phyloP scores from a whole-genome alignment of 805 yeast genomes.

The Saccharomyces cerevisiae region DNA sequence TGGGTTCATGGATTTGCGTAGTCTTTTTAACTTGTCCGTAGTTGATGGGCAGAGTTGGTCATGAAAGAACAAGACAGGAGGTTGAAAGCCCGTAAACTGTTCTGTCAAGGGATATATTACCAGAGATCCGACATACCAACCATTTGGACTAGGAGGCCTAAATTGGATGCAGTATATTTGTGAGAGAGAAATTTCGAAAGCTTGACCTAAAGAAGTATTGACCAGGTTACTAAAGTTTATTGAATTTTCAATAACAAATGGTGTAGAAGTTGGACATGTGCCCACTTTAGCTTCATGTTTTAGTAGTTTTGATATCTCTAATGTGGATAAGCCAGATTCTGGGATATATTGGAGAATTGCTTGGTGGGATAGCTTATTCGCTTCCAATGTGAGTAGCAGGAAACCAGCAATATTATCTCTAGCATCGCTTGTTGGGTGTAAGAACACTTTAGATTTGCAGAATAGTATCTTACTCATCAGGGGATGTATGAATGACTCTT shows the following conservation, averaged over 20 bases:
- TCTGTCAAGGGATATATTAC: conserved; percentile 39
- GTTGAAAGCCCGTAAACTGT: conserved; percentile 37
- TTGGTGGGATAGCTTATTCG: conserved; percentile 36
- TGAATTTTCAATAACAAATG: not conserved
- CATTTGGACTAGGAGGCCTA: conserved; percentile 66
- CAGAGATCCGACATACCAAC: conserved; percentile 89
- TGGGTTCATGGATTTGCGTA: conserved; percentile 64
- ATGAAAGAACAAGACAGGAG: conserved; percentile 87
- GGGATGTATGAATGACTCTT: not conserved
- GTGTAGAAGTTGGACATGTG: not conserved
- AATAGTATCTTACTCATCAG: conserved; percentile 24
- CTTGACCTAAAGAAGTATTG: not conserved
- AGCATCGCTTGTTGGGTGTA: conserved; percentile 71
- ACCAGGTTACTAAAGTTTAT: not conserved
- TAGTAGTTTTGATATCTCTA: not conserved
- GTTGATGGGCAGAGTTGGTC: conserved; percentile 82
- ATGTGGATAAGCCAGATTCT: conserved; percentile 6
- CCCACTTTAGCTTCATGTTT: not conserved
- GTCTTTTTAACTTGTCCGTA: conserved; percentile 46
- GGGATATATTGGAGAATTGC: conserved; percentile 25
- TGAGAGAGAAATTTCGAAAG: not conserved
- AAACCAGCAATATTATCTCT: conserved; percentile 77
- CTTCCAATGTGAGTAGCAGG: conserved; percentile 53
- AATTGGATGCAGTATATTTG: conserved; percentile 70
- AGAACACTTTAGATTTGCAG: conserved; percentile 62